Percentiles rank a stretch among this genome's conserved stretches.
Conservation (phyloP, 805 yeast genomes). For the Danielia oregonensis region DNA sequence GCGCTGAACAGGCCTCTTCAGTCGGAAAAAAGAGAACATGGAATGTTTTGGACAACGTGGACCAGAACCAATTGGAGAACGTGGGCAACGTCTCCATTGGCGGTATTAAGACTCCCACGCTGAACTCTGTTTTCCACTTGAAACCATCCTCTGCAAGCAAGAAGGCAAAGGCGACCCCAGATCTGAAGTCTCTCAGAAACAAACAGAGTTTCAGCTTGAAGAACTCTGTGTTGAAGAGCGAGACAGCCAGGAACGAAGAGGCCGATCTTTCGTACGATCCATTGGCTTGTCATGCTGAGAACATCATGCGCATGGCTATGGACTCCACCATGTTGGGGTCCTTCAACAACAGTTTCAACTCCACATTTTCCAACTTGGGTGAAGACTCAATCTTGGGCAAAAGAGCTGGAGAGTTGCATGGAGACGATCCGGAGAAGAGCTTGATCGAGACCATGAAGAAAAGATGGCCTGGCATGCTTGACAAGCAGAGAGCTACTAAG, state of each 20-base stretch:
- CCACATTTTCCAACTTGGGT: constrained; percentile 28
- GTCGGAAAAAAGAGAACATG: not conserved
- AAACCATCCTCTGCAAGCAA: not conserved
- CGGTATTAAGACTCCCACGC: constrained; percentile 1
- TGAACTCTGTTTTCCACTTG: not conserved
- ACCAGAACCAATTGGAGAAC: not conserved
- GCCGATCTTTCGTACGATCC: constrained; percentile 29
- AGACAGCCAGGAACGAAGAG: not conserved
- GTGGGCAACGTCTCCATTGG: not conserved
- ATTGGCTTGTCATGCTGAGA: constrained; percentile 45
- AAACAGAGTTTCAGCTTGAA: not conserved
- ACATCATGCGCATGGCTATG: constrained; percentile 44
- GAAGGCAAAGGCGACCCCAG: constrained; percentile 1
- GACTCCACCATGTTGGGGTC: constrained; percentile 45
- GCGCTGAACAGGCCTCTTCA: not conserved
- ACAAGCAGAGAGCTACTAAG: constrained; percentile 18
- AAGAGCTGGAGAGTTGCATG: constrained; percentile 15
- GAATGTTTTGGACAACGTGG: not conserved
- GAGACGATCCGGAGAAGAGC: constrained; percentile 19
- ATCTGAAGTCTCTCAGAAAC: not conserved
- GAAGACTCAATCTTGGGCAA: constrained; percentile 29
- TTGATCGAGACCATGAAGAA: constrained; percentile 11
- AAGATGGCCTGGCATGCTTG: constrained; percentile 4
- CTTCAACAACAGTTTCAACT: constrained; percentile 34
- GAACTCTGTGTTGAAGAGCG: not conserved